Conservation (phyloP, 805 yeast species). For the Wickerhamomyces silvicola region DNA sequence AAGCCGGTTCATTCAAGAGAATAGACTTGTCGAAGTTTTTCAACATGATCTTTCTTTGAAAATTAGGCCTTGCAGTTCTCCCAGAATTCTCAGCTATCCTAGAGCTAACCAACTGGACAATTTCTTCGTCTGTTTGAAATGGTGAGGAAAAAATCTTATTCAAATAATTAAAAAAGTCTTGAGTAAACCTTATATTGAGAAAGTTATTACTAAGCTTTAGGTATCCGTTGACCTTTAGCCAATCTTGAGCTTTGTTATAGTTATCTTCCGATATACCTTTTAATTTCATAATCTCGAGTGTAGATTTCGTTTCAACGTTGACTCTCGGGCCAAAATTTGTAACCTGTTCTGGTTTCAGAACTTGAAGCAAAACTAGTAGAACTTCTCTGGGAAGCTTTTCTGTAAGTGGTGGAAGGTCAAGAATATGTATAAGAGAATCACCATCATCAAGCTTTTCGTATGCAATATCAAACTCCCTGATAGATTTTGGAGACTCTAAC, state of each 20-base stretch:
- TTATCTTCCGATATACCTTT: slow-evolving; percentile 27
- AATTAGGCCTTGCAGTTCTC: slow-evolving; percentile 71
- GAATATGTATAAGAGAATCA: slow-evolving; percentile 36
- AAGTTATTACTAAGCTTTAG: slow-evolving; percentile 23
- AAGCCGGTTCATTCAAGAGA: slow-evolving; percentile 68
- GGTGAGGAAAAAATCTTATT: slow-evolving; percentile 45
- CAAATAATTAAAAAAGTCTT: slow-evolving; percentile 39
- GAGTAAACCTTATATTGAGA: slow-evolving; percentile 26
- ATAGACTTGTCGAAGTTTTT: slow-evolving; percentile 26
- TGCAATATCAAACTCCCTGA: background rate
- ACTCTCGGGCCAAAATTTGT: slow-evolving; percentile 39
- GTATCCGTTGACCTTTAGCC: slow-evolving; percentile 38
- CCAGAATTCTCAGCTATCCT: slow-evolving; percentile 81
- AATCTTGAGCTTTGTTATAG: slow-evolving; percentile 28
- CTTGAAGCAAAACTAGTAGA: slow-evolving; percentile 36
- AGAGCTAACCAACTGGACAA: slow-evolving; percentile 52
- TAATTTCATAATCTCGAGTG: slow-evolving; percentile 23
- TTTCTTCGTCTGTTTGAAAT: slow-evolving; percentile 26
- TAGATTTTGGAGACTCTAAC: background rate
- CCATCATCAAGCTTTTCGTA: slow-evolving; percentile 17
- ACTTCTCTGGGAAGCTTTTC: slow-evolving; percentile 41
- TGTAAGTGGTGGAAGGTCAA: slow-evolving; percentile 54
- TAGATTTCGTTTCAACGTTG: slow-evolving; percentile 2
- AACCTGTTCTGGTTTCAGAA: slow-evolving; percentile 43
- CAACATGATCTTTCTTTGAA: slow-evolving; percentile 52